Evolutionary conservation across 257 asterid genomes (phyloP).

Genomic region (Penstemon barbatus): DNA sequence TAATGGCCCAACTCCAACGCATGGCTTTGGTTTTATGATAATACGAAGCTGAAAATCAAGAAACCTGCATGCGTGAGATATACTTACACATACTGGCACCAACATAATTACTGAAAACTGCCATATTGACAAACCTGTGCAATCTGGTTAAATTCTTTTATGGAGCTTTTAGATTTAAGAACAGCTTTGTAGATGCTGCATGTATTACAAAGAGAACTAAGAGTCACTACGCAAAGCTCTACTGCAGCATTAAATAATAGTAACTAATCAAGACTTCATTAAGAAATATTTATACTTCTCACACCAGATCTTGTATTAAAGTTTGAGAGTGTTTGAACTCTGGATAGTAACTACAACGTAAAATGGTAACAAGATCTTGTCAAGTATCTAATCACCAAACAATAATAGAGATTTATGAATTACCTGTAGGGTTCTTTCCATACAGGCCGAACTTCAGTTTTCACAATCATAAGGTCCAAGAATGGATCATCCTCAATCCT

Average conservation of each 20-base stretch:
- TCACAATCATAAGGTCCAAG: slow-evolving; percentile 76
- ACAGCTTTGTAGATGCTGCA: slow-evolving; percentile 58
- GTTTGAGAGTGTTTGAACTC: slow-evolving; percentile 6
- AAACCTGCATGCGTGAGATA: slow-evolving; percentile 29
- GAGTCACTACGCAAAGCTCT: slow-evolving; percentile 1
- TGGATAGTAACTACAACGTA: neutral
- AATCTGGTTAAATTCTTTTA: slow-evolving; percentile 66
- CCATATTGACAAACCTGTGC: slow-evolving; percentile 61
- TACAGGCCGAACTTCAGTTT: slow-evolving; percentile 70
- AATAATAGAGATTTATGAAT: slow-evolving; percentile 17
- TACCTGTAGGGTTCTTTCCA: slow-evolving; percentile 94
- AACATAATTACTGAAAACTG: slow-evolving; percentile 20
- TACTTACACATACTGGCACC: slow-evolving; percentile 8
- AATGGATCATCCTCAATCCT: slow-evolving; percentile 84
- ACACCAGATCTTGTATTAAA: slow-evolving; percentile 8
- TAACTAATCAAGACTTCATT: neutral
- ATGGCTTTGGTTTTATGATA: slow-evolving; percentile 76
- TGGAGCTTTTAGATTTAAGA: slow-evolving; percentile 55
- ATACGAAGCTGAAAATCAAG: slow-evolving; percentile 71
- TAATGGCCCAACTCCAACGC: slow-evolving; percentile 85
- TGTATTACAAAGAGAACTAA: slow-evolving; percentile 23
- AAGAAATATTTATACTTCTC: slow-evolving; percentile 6
- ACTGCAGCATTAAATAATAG: neutral
- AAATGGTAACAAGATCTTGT: slow-evolving; percentile 3
- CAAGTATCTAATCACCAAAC: slow-evolving; percentile 7